These are phyloP conservation scores for Phoenix roebelenii DNA, from an alignment of 176 grass and related monocot species.

Conservation along the genomic window DNA sequence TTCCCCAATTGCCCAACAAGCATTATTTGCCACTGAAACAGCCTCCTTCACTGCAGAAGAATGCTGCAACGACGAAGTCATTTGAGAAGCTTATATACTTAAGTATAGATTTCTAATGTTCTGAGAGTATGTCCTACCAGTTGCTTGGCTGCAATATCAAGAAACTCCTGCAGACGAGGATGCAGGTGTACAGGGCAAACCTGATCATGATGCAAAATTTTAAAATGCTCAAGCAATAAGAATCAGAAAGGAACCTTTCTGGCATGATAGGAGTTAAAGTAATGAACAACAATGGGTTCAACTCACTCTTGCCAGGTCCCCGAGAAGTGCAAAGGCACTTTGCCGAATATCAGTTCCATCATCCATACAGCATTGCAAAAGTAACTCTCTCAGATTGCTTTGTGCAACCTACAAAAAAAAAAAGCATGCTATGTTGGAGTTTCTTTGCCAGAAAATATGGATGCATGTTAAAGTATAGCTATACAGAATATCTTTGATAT, in stretches of 20 bases:
- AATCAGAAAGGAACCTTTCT: too few relatives aligned
- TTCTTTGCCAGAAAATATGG: too few relatives aligned
- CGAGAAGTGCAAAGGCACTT: constrained; percentile 86
- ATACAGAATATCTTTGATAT: too few relatives aligned
- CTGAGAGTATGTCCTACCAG: constrained; percentile 36
- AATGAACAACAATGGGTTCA: background rate
- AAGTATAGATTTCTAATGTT: constrained; percentile 1
- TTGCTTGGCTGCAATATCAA: constrained; percentile 85
- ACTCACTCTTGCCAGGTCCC: constrained; percentile 88
- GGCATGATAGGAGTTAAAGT: too few relatives aligned
- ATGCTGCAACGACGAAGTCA: constrained; percentile 38
- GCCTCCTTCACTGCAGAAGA: constrained; percentile 71
- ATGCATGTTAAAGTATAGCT: too few relatives aligned
- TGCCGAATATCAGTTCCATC: constrained; percentile 83
- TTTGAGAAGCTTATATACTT: constrained; percentile 15
- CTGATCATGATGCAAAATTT: constrained; percentile 20
- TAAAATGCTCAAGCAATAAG: too few relatives aligned
- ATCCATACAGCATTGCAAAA: constrained; percentile 93
- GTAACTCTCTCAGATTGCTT: constrained; percentile 75
- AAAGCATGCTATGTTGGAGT: background rate
- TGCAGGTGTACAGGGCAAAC: constrained; percentile 89
- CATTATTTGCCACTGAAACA: constrained; percentile 92
- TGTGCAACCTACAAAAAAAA: constrained; percentile 56
- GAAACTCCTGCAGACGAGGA: constrained; percentile 69
- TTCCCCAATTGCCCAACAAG: constrained; percentile 99